These are phyloP conservation scores for Protomyces pachydermus DNA, from an alignment of 1,139 yeast genomes.

Conservation along the genomic window DNA sequence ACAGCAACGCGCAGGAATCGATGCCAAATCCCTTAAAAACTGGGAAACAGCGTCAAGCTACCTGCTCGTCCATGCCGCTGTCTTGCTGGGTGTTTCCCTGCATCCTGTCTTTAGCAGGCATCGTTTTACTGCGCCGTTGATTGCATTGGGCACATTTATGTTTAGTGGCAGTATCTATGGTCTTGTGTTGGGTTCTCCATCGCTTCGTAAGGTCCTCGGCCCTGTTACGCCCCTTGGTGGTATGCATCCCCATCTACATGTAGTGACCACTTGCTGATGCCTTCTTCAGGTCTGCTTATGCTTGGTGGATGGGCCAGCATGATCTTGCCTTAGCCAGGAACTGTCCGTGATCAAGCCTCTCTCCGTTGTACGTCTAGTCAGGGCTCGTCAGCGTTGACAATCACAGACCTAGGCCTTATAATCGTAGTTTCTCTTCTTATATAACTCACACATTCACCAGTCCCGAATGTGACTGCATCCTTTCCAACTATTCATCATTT, in stretches of 20 bases:
- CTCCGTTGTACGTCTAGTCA: no score
- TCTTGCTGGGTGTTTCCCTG: constrained; percentile 21
- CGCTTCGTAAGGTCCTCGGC: constrained; percentile 16
- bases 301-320: not conserved
- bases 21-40: constrained; percentile 6
- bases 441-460: no score
- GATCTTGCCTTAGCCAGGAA: not conserved
- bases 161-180: constrained; percentile 28
- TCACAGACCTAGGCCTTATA: no score
- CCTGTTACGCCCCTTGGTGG: constrained; percentile 29
- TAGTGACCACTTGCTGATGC: not conserved
- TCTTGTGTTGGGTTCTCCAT: constrained; percentile 16
- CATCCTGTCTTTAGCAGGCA: constrained; percentile 16
- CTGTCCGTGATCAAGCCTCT: no score
- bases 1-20: not conserved
- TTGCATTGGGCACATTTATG: constrained; percentile 24
- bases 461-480: not conserved
- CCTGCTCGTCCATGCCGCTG: constrained; percentile 23
- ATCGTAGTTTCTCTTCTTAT: no score
- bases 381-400: no score
- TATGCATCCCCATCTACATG: not conserved
- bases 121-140: constrained; percentile 1
- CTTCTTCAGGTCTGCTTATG: not conserved
- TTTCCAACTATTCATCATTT: not conserved
- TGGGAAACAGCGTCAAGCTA: constrained; percentile 21